These are phyloP conservation scores for Gyromitra esculenta DNA, from an alignment of 2,329 filamentous ascomycete genomes.

Conservation along the genomic window DNA sequence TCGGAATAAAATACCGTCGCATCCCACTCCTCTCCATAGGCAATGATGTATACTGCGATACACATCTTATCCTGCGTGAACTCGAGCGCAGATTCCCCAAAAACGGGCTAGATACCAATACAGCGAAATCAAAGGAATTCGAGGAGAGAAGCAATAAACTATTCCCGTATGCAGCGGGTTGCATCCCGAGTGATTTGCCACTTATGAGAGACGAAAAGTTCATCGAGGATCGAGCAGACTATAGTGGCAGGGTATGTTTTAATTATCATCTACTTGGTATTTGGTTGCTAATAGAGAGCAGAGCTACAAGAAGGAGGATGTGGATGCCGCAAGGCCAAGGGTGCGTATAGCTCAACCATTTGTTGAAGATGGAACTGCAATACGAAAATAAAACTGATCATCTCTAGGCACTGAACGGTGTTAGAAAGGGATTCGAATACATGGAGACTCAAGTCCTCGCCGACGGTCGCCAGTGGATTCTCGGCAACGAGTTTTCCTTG, in stretches of 20 bases:
- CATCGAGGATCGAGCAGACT: slow-evolving; percentile 67
- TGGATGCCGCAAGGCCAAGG: slow-evolving; percentile 38
- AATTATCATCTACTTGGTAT: background rate
- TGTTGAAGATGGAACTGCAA: background rate
- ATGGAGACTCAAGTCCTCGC: slow-evolving; percentile 71
- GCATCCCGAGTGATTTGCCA: slow-evolving; percentile 69
- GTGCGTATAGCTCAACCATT: slow-evolving; percentile 63
- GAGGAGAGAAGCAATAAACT: slow-evolving; percentile 67
- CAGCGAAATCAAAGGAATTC: slow-evolving; percentile 60
- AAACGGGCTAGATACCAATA: slow-evolving; percentile 57
- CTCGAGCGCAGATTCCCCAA: slow-evolving; percentile 69
- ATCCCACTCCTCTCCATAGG: slow-evolving; percentile 75
- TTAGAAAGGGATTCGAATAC: slow-evolving; percentile 67
- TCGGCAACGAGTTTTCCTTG: slow-evolving; percentile 66
- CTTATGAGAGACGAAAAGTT: slow-evolving; percentile 69
- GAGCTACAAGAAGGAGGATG: slow-evolving; percentile 47
- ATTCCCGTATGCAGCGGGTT: slow-evolving; percentile 66
- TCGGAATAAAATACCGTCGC: slow-evolving; percentile 74
- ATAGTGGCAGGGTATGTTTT: slow-evolving; percentile 60
- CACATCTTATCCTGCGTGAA: slow-evolving; percentile 72
- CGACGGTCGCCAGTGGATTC: slow-evolving; percentile 74
- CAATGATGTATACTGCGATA: slow-evolving; percentile 74
- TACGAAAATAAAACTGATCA: background rate
- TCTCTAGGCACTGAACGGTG: slow-evolving; percentile 66
- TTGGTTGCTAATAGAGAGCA: slow-evolving; percentile 18